phyloP scores from a whole-genome alignment of 768 basidiomycete species.

The Tricholoma matsutake region DNA sequence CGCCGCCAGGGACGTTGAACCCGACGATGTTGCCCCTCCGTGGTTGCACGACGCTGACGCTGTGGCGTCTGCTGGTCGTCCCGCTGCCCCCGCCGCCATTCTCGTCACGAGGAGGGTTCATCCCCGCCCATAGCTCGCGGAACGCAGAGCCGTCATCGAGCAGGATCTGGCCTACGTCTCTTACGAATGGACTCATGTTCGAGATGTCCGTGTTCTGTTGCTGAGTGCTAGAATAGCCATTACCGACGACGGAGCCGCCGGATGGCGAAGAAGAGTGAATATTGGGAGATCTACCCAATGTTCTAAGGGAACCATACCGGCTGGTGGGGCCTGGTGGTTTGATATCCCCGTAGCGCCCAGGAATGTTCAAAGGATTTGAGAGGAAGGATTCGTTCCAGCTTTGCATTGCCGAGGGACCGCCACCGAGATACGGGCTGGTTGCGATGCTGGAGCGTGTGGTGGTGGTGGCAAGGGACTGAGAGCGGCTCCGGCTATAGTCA shows the following conservation, averaged over 20 bases:
- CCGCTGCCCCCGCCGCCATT: conserved; percentile 67
- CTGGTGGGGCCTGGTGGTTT: conserved; percentile 54
- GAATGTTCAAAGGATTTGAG: conserved; percentile 59
- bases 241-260: conserved; percentile 38
- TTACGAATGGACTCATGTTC: conserved; percentile 84
- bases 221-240: conserved; percentile 40
- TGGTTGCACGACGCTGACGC: conserved; percentile 80
- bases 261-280: conserved; percentile 47
- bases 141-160: conserved; percentile 71
- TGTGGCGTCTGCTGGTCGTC: conserved; percentile 79
- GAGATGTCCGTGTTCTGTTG: conserved; percentile 50
- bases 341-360: conserved; percentile 56
- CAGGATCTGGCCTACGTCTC: conserved; percentile 77
- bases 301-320: conserved; percentile 64
- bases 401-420: conserved; percentile 39
- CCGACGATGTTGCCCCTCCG: conserved; percentile 63
- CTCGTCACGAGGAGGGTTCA: conserved; percentile 60
- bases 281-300: conserved; percentile 53
- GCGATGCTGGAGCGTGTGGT: conserved; percentile 51
- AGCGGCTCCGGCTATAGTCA: conserved; percentile 70
- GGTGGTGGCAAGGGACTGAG: conserved; percentile 69
- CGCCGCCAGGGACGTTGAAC: conserved; percentile 57
- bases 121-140: conserved; percentile 74
- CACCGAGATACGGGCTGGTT: conserved; percentile 43
- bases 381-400: conserved; percentile 61